Evolutionary conservation across 176 grass and related monocot species (phyloP), one percentile per base, ranked within the genome.

Genomic region (Oryza coarctata): DNA sequence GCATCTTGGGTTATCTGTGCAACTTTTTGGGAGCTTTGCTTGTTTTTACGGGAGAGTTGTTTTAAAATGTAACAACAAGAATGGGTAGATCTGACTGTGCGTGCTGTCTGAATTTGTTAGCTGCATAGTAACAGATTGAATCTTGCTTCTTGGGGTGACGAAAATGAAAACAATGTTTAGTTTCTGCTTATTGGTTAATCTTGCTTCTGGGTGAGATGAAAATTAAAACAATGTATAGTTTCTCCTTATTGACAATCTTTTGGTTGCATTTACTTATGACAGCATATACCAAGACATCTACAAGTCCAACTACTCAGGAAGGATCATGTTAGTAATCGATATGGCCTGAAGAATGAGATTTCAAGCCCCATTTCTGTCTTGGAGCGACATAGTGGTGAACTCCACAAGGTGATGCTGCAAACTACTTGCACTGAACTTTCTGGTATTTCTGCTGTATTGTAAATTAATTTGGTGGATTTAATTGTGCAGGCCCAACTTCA

Each of bases 291-390:
- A 2, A 87, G 86, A 28, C 87, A 94, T 90, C 74, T 92, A 55
- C 89, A 92, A 83, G 79, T 82, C 73, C 92, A 94, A 38, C 84
- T 94, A 75, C 90, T 87, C 44, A 90, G 89, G 70, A 89, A 89
- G 84, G 70, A 83, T 82, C 71, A 74, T 65, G 67, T 82, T 84
- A 57, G 74, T 31, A 62, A 65, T 36, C 86, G 83, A 36, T 71
- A 49, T 27, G 60, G 34, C 45, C 49, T 82, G 62, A 97, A 92
- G 69, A 76, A 79, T 47, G 86, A 94, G 14, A 80, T 84, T 67
- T 88, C 90, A 62, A 97, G 94, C 75, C 94, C 94, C 11, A 92
- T 87, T 45, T 97, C 94, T 2, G 92, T 94, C 60, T 83, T 94
- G 71, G 83, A 88, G 65, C 90, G 86, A 40, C 87, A 84, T 67